phyloP scores from a whole-genome alignment of 371 early-diverging fungal genomes.

The Thermomucor indicae-seudaticae region DNA sequence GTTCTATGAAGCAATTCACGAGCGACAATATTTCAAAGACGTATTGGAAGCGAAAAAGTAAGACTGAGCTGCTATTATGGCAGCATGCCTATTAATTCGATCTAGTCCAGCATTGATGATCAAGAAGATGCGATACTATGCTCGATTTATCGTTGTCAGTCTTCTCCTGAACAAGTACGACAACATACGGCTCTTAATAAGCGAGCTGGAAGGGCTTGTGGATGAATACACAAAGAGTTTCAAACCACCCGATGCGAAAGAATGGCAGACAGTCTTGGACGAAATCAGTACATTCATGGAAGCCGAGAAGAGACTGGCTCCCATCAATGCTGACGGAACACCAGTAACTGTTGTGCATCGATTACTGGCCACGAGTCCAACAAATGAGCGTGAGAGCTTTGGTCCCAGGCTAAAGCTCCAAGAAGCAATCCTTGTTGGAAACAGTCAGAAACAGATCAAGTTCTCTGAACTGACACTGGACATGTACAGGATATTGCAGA shows the following conservation, averaged over 20 bases:
- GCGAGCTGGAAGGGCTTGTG: conserved; percentile 76
- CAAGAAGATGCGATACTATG: conserved; percentile 95
- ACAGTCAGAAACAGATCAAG: conserved; percentile 87
- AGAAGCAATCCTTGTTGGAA: conserved; percentile 93
- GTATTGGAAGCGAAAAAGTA: conserved; percentile 86
- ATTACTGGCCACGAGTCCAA: conserved; percentile 46
- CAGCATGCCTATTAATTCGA: background rate
- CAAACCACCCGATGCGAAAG: conserved; percentile 85
- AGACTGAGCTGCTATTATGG: background rate
- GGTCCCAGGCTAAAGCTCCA: conserved; percentile 62
- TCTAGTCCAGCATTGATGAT: conserved; percentile 84
- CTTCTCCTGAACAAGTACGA: conserved; percentile 81
- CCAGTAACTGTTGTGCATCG: conserved; percentile 65
- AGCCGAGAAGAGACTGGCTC: conserved; percentile 83
- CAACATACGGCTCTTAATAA: conserved; percentile 71
- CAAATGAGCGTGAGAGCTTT: conserved; percentile 50
- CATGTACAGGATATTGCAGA: conserved; percentile 93
- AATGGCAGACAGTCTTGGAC: conserved; percentile 90
- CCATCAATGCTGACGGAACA: conserved; percentile 55
- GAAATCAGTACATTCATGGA: conserved; percentile 90
- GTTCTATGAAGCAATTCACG: conserved; percentile 95
- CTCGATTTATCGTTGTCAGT: conserved; percentile 94
- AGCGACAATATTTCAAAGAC: conserved; percentile 91
- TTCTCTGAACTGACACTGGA: conserved; percentile 94
- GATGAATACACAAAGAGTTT: conserved; percentile 85